Evolutionary conservation across 169 alveolate species (phyloP).

Genomic region (Haemoproteus tartakovskyi): DNA sequence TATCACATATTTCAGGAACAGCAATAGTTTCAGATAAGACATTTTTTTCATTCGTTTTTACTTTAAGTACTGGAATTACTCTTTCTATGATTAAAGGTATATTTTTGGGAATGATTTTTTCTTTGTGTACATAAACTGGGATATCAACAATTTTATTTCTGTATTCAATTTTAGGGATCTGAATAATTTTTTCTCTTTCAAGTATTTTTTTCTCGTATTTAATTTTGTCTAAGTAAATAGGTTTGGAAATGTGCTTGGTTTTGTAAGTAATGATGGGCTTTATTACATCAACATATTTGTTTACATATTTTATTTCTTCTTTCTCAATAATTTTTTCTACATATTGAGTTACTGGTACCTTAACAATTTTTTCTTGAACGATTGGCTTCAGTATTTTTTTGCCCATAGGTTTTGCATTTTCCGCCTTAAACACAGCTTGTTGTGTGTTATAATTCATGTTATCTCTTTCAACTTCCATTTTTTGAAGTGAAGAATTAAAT

Average conservation of each 20-base stretch:
- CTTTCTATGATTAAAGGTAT: conserved; percentile 55
- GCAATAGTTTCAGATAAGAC: conserved; percentile 22
- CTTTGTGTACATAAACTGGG: conserved; percentile 54
- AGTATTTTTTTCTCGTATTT: conserved; percentile 44
- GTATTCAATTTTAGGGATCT: conserved; percentile 56
- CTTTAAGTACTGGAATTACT: conserved; percentile 49
- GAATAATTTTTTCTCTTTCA: conserved; percentile 60
- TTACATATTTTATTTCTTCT: conserved; percentile 53
- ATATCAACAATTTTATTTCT: conserved; percentile 64
- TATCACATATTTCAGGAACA: conserved; percentile 44
- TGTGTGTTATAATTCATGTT: too few species aligned
- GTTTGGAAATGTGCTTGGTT: conserved; percentile 57
- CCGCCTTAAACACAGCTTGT: too few species aligned
- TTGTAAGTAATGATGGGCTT: conserved; percentile 60
- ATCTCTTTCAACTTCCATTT: conserved; percentile 22
- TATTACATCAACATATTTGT: conserved; percentile 55
- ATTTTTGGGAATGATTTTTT: conserved; percentile 57
- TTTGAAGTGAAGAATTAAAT: too few species aligned
- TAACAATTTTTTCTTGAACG: conserved; percentile 59
- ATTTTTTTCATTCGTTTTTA: conserved; percentile 40
- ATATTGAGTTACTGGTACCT: conserved; percentile 56
- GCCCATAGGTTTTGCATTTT: conserved; percentile 41
- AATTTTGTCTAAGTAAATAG: conserved; percentile 57
- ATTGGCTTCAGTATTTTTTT: conserved; percentile 60
- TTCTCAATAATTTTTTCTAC: conserved; percentile 58